A percentile compares a stretch with the other conserved stretches of the same genome.
Conservation (phyloP, 108 stramenopile genomes). For the Cyclotella atomus region DNA sequence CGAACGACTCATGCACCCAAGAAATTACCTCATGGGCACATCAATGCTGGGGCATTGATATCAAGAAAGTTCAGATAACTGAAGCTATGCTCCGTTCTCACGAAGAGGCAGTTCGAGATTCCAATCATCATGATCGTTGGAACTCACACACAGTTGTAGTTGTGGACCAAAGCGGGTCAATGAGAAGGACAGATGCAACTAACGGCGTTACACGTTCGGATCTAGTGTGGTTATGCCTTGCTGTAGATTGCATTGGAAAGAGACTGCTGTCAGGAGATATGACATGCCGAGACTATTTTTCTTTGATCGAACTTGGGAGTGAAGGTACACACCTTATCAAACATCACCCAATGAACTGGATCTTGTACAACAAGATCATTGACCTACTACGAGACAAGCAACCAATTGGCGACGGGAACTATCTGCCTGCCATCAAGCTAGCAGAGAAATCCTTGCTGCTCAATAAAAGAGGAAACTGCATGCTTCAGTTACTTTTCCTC, state of each 20-base stretch:
- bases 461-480: slow-evolving; percentile 37
- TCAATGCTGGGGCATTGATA: slow-evolving; percentile 34
- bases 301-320: slow-evolving; percentile 44
- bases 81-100: slow-evolving; percentile 21
- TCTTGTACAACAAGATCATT: slow-evolving; percentile 51
- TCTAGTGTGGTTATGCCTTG: slow-evolving; percentile 54
- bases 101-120: slow-evolving; percentile 19
- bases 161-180: slow-evolving; percentile 58
- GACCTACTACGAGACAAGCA: slow-evolving; percentile 30
- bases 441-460: slow-evolving; percentile 38
- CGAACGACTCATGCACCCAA: slow-evolving; percentile 30
- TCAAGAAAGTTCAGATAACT: slow-evolving; percentile 20
- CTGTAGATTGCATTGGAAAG: slow-evolving; percentile 54
- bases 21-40: slow-evolving; percentile 49
- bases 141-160: slow-evolving; percentile 59
- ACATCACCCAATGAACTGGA: slow-evolving; percentile 47
- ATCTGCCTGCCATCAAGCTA: slow-evolving; percentile 47
- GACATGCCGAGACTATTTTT: slow-evolving; percentile 40
- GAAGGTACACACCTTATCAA: slow-evolving; percentile 15
- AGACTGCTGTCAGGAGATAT: slow-evolving; percentile 36
- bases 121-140: slow-evolving; percentile 33
- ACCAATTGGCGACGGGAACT: slow-evolving; percentile 45
- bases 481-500: slow-evolving; percentile 53
- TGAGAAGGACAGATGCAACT: slow-evolving; percentile 47
- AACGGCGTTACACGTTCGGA: slow-evolving; percentile 50